Conservation (phyloP, 257 asterid species). For the Ehretia macrophylla region DNA sequence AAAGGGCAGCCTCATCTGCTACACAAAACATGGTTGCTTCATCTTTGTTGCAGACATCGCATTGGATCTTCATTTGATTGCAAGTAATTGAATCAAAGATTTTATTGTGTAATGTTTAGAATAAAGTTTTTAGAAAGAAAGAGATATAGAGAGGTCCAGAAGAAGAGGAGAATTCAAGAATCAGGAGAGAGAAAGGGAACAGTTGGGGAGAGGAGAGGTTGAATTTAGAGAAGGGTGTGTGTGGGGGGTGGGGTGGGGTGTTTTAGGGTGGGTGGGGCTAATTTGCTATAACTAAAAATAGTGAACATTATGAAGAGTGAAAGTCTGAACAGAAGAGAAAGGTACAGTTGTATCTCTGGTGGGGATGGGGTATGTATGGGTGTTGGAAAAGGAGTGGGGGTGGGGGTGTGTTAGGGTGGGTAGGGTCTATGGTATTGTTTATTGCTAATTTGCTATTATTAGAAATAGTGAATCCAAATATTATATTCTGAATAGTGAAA, state of each 20-base stretch:
- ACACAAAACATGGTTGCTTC: constrained; percentile 63
- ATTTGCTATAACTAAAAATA: too few species aligned
- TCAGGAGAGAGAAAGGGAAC: background rate
- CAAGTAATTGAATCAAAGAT: background rate
- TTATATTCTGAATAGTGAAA: too few species aligned
- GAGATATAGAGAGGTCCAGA: background rate
- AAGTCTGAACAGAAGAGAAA: too few species aligned
- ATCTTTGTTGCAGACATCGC: constrained; percentile 74
- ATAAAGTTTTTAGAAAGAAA: background rate
- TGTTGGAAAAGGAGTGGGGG: too few species aligned
- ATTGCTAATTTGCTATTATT: too few species aligned
- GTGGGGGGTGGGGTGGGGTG: background rate
- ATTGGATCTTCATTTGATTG: constrained; percentile 73
- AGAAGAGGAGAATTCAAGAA: background rate
- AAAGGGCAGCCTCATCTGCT: constrained; percentile 91
- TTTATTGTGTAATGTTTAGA: background rate
- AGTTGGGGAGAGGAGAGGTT: background rate
- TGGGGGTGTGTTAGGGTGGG: too few species aligned
- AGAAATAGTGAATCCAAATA: too few species aligned
- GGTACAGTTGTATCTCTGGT: too few species aligned
- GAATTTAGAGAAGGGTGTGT: background rate
- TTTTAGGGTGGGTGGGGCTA: too few species aligned
- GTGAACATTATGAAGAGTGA: too few species aligned
- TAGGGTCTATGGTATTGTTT: too few species aligned
- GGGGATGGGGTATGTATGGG: too few species aligned